Evolutionary conservation across 1,139 yeast species (phyloP).

Genomic region (Yamadazyma blattariae): DNA sequence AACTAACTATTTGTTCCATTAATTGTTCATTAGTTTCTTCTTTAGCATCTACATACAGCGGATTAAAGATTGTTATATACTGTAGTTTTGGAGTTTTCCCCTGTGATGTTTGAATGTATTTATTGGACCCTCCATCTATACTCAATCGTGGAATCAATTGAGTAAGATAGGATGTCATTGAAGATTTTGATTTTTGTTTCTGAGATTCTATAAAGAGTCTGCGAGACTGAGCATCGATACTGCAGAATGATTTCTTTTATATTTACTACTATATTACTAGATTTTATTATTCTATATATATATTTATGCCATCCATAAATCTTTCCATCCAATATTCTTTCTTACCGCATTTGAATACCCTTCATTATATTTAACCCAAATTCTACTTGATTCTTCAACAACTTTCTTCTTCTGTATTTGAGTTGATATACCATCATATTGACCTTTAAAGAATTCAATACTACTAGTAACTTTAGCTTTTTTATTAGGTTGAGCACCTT

Average conservation of each 20-base stretch:
- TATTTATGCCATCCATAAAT: slow-evolving; percentile 44
- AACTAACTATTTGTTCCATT: slow-evolving; percentile 28
- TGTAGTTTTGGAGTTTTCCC: slow-evolving; percentile 14
- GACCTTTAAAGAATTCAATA: slow-evolving; percentile 40
- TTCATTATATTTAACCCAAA: slow-evolving; percentile 92
- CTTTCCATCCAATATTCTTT: slow-evolving; percentile 78
- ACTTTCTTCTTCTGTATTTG: slow-evolving; percentile 17
- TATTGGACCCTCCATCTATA: slow-evolving; percentile 10
- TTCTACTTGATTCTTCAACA: slow-evolving; percentile 33
- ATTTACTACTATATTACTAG: too few relatives aligned
- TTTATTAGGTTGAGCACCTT: slow-evolving; percentile 18
- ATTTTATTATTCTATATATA: neutral
- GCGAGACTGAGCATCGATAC: neutral
- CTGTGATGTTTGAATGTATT: slow-evolving; percentile 14
- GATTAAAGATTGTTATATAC: slow-evolving; percentile 23
- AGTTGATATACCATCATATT: slow-evolving; percentile 32
- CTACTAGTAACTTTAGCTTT: slow-evolving; percentile 23
- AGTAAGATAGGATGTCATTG: slow-evolving; percentile 19
- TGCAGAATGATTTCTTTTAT: too few relatives aligned
- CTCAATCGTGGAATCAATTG: slow-evolving; percentile 19
- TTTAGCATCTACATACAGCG: slow-evolving; percentile 17
- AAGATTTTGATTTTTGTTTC: too few relatives aligned
- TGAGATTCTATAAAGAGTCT: too few relatives aligned
- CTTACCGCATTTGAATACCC: slow-evolving; percentile 95
- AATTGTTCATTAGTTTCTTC: slow-evolving; percentile 29